Base-by-base conservation (phyloP, 371 early-diverging fungal species). In the Chytridiales sp. region DNA sequence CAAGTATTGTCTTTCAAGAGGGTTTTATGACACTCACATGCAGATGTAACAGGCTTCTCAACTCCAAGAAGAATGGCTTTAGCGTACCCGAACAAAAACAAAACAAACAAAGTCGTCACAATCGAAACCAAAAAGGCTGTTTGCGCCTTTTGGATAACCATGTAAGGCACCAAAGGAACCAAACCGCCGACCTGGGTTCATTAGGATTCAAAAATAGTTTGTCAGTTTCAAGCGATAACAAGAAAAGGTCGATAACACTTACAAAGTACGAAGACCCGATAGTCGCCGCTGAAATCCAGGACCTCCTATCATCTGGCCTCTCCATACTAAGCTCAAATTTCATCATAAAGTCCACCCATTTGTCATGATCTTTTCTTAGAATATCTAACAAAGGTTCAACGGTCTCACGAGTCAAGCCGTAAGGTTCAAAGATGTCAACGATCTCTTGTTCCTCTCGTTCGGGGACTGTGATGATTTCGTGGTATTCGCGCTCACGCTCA, bases 261-360 rank as follows among this genome's bases (percentile, higher is more conserved):
- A 85, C 35, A 61, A 88, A 81, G 65, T 88, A 88, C 5, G 86
- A 81, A 17, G 73, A 29, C 4, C 88, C 88, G 53, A 87, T 86
- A 8, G 87, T 86, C 36, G 81, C 56, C 0, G 86, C 88, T 22
- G 81, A 78, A 36, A 83, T 83, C 85, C 84, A 84, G 36, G 82
- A 74, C 40, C 85, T 72, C 39, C 66, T 72, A 34, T 77, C 72
- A 61, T 82, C 80, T 29, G 87, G 89, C 70, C 72, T 76, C 59
- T 86, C 86, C 35, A 88, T 64, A 38, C 76, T 74, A 39, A 87
- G 69, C 65, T 88, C 87, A 70, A 86, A 86, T 57, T 82, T 78
- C 89, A 88, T 88, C 86, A 88, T 86, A 56, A 88, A 88, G 59
- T 88, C 87, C 8, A 72, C 56, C 64, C 61, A 64, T 9, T 44